Base-by-base conservation (phyloP, 225 moss, liverwort and hornwort genomes). In the Anthoceros angustus region DNA sequence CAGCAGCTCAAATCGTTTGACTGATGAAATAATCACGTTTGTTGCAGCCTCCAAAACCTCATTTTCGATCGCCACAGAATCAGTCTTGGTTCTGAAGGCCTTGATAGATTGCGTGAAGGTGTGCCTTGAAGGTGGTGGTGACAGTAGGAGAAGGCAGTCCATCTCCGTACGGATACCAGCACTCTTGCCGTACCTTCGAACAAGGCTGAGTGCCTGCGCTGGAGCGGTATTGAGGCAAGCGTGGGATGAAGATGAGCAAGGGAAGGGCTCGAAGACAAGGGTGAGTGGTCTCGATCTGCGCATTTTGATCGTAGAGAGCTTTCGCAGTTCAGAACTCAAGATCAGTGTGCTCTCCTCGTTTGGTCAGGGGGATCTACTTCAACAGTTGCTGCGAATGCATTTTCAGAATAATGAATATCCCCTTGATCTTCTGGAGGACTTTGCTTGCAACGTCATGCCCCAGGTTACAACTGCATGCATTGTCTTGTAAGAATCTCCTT, bases 71-170 rank as follows among this genome's bases (percentile, higher is more conserved):
- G 86, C 91, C 26, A 80, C 82, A 67, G 88, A 88, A 69, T 67
- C 86, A 74, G 79, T 92, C 69, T 79, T 84, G 84, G 82, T 82
- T 67, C 80, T 92, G 16, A 88, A 88, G 78, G 78, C 91, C 67
- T 76, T 92, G 25, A 82, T 92, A 71, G 78, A 77, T 64, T 88
- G 88, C 64, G 75, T 79, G 45, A 70, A 71, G 69, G 74, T 42
- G 67, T 86, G 74, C 64, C 77, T 76, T 15, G 76, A 78, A 40
- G 86, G 80, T 63, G 71, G 77, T 71, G 77, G 69, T n/a, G 91
- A 88, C 40, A 82, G 82, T 70, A 74, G 84, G 63, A 77, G 76
- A 67, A 74, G 73, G 42, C 80, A 82, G 63, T 78, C 82, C 68
- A 84, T 80, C 73, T 74, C 76, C 64, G 46, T 74, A 66, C 73